Percentiles rank a stretch among this genome's conserved stretches.
Evolutionary conservation across 768 basidiomycete genomes (phyloP).

Genomic region (Mycena pura): DNA sequence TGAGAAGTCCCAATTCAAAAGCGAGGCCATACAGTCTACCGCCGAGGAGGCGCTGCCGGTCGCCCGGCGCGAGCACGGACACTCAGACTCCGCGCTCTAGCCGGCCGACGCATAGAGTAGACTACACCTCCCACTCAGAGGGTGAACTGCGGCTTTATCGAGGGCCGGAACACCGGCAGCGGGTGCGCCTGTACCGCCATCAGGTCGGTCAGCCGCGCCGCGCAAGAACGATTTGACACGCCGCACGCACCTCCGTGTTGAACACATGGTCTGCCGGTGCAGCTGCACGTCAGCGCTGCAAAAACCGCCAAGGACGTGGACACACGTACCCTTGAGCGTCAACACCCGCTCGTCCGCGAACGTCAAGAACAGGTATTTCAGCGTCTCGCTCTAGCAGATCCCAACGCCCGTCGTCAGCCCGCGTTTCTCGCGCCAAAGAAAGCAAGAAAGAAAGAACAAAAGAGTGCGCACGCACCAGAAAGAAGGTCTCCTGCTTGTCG

Average conservation of each 20-base stretch:
- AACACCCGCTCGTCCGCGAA: constrained; percentile 68
- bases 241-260: constrained; percentile 71
- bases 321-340: constrained; percentile 59
- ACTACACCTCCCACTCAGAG: no score
- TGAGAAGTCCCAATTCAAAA: no score
- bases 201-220: background rate
- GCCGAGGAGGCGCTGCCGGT: no score
- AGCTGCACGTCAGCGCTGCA: background rate
- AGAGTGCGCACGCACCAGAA: constrained; percentile 54
- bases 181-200: constrained; percentile 70
- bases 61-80: no score
- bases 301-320: background rate
- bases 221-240: background rate
- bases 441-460: background rate
- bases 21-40: no score
- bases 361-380: constrained; percentile 78
- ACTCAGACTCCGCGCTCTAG: no score
- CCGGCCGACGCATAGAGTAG: no score
- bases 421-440: background rate
- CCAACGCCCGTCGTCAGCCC: background rate
- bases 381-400: constrained; percentile 63
- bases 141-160: constrained; percentile 51
- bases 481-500: constrained; percentile 85
- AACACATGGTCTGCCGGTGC: constrained; percentile 65
- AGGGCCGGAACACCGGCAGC: constrained; percentile 67